Base-by-base conservation (phyloP, 352 stramenopile species). In the Hyaloperonospora brassicae region DNA sequence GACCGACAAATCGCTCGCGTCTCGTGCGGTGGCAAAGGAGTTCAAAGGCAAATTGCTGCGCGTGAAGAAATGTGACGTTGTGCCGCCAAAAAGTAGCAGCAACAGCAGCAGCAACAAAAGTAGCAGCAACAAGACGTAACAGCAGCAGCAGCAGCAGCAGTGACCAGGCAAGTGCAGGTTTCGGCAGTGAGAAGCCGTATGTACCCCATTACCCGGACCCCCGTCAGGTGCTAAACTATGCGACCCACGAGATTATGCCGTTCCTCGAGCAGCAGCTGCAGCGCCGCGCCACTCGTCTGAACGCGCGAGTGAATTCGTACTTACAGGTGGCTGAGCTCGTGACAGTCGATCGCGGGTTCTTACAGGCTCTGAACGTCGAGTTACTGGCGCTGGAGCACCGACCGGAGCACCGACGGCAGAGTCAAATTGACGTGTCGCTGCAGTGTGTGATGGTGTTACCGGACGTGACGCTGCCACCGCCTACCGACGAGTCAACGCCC, bases 41-140 rank as follows among this genome's bases (percentile, higher is more conserved):
- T 89, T 95, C 27, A 73, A 78, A 22, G 83, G 81, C 11, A 87
- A 84, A 51, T 58, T 95, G 22, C 62, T 95, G 55, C 83, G 85
- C 42, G 76, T 95, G 7, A 91, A 91, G 63, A 95, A 95, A 65
- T 86, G 73, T 45, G 82, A 87, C 60, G 63, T 84, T 1, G 59
- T 59, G 17, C 42, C 53, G 42, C 8, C 4, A 48, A 21, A 0
- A 7, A 22, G 21, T 14, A 12, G 0, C 13, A 44, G 10, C 10
- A 39, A 57, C 31, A 62, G 27, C 8, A 34, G 27, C 27, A 64
- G 34, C 10, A 43, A 31, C 62, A 62, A 52, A 76, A 77, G 59
- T 66, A 66, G 52, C 66, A 48, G 21, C 52, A 47, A 17, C 4
- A 48, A 21, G 1, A 7, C 1, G 21, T 14, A 44, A 10, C 10